Evolutionary conservation across 257 asterid genomes (phyloP).

Genomic region (Handroanthus guayacan): DNA sequence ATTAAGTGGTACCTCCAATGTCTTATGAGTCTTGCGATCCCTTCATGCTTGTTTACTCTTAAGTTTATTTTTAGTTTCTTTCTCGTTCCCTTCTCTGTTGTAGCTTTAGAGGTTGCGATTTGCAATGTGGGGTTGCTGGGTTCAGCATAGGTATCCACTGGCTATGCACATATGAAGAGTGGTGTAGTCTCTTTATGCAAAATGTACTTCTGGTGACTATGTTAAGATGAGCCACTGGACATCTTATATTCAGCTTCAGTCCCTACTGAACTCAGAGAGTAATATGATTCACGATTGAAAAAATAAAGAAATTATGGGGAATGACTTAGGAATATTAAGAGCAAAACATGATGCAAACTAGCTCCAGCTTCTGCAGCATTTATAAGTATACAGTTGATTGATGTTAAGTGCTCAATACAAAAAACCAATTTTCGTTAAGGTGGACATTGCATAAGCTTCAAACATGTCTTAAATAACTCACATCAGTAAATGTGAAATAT

Average conservation of each 20-base stretch:
- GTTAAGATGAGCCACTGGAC: not conserved
- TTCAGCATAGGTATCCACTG: not conserved
- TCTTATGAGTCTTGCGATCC: too few species aligned
- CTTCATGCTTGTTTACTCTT: not conserved
- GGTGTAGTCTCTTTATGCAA: not conserved
- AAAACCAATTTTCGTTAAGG: not conserved
- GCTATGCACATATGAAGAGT: slow-evolving; percentile 1
- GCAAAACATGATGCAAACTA: slow-evolving; percentile 21
- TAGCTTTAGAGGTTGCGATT: slow-evolving; percentile 23
- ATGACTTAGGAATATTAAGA: slow-evolving; percentile 14
- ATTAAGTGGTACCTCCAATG: not conserved
- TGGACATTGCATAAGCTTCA: slow-evolving; percentile 13
- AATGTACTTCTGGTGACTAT: slow-evolving; percentile 2
- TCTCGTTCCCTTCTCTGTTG: slow-evolving; percentile 11
- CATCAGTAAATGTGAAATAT: slow-evolving; percentile 8
- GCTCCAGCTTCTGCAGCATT: slow-evolving; percentile 9
- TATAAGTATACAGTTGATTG: not conserved
- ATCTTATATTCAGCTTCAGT: not conserved
- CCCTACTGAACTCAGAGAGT: not conserved
- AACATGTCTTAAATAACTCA: slow-evolving; percentile 5
- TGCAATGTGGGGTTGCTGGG: slow-evolving; percentile 4
- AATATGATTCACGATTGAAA: slow-evolving; percentile 23
- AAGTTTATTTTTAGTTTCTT: not conserved
- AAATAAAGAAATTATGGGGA: not conserved
- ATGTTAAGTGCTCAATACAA: not conserved